These are phyloP conservation scores for Candida oleophila DNA, from an alignment of 805 yeast species.

Conservation along the genomic window DNA sequence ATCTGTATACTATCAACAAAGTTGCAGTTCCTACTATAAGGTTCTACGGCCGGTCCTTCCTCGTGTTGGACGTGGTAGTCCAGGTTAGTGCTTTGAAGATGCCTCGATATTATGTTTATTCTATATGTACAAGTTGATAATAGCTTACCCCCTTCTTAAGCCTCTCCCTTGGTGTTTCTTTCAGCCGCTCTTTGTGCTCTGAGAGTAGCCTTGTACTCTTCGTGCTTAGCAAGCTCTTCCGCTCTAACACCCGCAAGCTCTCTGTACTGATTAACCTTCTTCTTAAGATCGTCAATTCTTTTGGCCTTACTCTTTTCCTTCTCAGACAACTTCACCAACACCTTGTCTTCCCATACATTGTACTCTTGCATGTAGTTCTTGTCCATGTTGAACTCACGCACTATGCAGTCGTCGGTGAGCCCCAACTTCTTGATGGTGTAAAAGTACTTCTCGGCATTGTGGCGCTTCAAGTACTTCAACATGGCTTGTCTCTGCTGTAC, in stretches of 20 bases:
- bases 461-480: slow-evolving; percentile 77
- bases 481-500: slow-evolving; percentile 88
- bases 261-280: slow-evolving; percentile 39
- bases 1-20: too few relatives aligned
- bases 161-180: too few relatives aligned
- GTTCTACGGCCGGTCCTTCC: too few relatives aligned
- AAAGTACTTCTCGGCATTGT: slow-evolving; percentile 77
- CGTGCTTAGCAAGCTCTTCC: slow-evolving; percentile 15
- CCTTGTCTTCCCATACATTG: slow-evolving; percentile 74
- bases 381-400: slow-evolving; percentile 78
- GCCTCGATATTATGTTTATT: too few relatives aligned
- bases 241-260: slow-evolving; percentile 37
- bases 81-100: too few relatives aligned
- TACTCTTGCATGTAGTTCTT: slow-evolving; percentile 76
- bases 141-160: too few relatives aligned
- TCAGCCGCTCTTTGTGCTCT: slow-evolving; percentile 2
- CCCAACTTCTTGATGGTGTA: slow-evolving; percentile 88
- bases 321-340: slow-evolving; percentile 50
- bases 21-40: too few relatives aligned
- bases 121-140: too few relatives aligned
- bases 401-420: slow-evolving; percentile 73
- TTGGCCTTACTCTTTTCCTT: slow-evolving; percentile 31
- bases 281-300: slow-evolving; percentile 32
- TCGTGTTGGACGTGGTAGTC: too few relatives aligned
- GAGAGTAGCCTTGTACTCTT: slow-evolving; percentile 1